Percentiles rank a stretch among this genome's conserved stretches.
These are phyloP conservation scores for Avena insularis DNA, from an alignment of 176 grass and related monocot genomes.

Conservation along the genomic window DNA sequence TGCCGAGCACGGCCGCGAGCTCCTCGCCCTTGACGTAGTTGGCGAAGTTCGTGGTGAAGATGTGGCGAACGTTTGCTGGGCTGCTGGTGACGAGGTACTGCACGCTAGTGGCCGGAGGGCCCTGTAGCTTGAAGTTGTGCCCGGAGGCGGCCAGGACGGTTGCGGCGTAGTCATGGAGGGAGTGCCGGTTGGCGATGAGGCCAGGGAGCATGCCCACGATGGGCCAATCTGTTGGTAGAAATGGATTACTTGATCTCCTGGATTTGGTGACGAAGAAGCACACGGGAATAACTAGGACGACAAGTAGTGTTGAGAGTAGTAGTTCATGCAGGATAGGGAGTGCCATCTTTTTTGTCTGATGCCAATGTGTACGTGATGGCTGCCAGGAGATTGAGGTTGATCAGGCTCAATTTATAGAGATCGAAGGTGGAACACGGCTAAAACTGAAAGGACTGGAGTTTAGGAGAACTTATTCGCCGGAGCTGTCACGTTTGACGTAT, in stretches of 20 bases:
- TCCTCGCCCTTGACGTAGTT: background rate
- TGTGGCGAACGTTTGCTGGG: background rate
- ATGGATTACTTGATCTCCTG: background rate
- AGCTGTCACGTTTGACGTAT: too few relatives aligned
- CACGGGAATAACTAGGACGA: background rate
- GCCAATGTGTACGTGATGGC: background rate
- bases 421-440: background rate
- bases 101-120: background rate
- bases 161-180: background rate
- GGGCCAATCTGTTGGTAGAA: background rate
- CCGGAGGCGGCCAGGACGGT: background rate
- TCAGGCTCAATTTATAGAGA: background rate
- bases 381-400: background rate
- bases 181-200: background rate
- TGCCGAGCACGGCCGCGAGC: background rate
- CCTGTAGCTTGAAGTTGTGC: background rate
- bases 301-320: background rate
- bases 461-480: too few relatives aligned
- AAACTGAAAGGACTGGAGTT: too few relatives aligned
- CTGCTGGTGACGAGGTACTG: background rate
- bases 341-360: background rate
- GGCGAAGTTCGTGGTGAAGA: background rate
- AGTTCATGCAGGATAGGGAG: background rate
- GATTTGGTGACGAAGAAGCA: background rate
- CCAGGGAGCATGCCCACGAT: background rate